Conservation (phyloP, 257 asterid genomes). For the Cordia subcordata region DNA sequence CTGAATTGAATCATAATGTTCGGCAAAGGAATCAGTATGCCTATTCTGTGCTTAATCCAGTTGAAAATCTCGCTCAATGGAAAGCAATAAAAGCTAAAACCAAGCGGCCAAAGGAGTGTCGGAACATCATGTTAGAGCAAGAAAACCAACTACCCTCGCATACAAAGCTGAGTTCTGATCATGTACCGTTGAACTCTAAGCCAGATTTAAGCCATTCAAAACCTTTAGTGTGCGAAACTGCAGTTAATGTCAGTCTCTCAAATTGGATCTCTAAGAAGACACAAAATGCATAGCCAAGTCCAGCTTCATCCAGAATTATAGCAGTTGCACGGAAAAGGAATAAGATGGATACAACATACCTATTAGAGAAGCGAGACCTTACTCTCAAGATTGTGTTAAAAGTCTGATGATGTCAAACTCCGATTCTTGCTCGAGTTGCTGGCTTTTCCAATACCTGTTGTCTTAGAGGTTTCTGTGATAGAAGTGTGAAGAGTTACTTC, state of each 20-base stretch:
- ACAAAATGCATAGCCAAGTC: not conserved
- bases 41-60: conserved; percentile 57
- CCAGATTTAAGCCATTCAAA: not conserved
- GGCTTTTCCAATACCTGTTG: too few relatives aligned
- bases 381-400: too few relatives aligned
- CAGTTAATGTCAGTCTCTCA: conserved; percentile 58
- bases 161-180: conserved; percentile 4
- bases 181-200: conserved; percentile 7
- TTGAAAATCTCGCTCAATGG: conserved; percentile 72
- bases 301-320: too few relatives aligned
- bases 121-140: conserved; percentile 21
- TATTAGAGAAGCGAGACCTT: too few relatives aligned
- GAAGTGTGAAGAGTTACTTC: too few relatives aligned
- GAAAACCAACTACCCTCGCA: conserved; percentile 15
- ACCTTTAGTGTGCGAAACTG: conserved; percentile 12
- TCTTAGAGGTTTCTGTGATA: too few relatives aligned
- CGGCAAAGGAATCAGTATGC: conserved; percentile 23
- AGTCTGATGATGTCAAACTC: too few relatives aligned
- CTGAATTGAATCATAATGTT: conserved; percentile 14
- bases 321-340: too few relatives aligned
- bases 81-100: conserved; percentile 49
- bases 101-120: conserved; percentile 35
- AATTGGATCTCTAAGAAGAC: conserved; percentile 37
- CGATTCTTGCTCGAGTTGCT: too few relatives aligned
- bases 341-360: too few relatives aligned